Base-by-base conservation (phyloP, 2,329 filamentous ascomycete species). In the Knoxdaviesia proteae region DNA sequence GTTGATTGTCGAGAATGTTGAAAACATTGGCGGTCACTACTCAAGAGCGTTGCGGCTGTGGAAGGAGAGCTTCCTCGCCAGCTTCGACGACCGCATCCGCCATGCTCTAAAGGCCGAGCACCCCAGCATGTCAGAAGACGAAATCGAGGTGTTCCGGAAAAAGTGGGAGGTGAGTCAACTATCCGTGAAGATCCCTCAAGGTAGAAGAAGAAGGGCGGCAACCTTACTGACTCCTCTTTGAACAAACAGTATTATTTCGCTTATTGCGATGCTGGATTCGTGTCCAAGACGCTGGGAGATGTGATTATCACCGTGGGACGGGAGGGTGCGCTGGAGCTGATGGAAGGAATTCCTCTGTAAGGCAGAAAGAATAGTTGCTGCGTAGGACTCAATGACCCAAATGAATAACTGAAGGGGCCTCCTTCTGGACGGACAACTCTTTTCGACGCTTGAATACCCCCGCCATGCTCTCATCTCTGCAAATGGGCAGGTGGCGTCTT, bases 11-110 rank as follows among this genome's bases (percentile, higher is more conserved):
- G 77, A 84, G 49, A 65, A 59, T 8, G 61, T 84, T 36, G 70
- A 81, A 51, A 84, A 83, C 50, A 83, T 84, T 41, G 79, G 79
- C 1, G 76, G 75, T 0, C 79, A 84, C 51, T 84, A 84, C 53
- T 68, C 74, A 11, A 80, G 77, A 51, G 75, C 79, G 0, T 56
- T 84, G 49, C 62, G 77, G 7, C 53, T 80, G 4, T 84, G 80
- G 80, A 65, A 66, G 29, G 71, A 83, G 51, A 68, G 64, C 6
- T 84, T 84, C 52, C 54, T 76, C 52, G 57, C 59, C 5, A 74
- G 73, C 30, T 84, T 82, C 54, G 64, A 77, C 4, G 53, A 54
- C 6, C 60, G 60, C 43, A 82, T 84, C 49, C 63, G 64, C 43
- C 69, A 71, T 6, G 74, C 75, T 2, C 57, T 84, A 39, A 58